These are phyloP conservation scores for Nemania sp. DNA, from an alignment of 2,329 filamentous ascomycete genomes.

Conservation along the genomic window DNA sequence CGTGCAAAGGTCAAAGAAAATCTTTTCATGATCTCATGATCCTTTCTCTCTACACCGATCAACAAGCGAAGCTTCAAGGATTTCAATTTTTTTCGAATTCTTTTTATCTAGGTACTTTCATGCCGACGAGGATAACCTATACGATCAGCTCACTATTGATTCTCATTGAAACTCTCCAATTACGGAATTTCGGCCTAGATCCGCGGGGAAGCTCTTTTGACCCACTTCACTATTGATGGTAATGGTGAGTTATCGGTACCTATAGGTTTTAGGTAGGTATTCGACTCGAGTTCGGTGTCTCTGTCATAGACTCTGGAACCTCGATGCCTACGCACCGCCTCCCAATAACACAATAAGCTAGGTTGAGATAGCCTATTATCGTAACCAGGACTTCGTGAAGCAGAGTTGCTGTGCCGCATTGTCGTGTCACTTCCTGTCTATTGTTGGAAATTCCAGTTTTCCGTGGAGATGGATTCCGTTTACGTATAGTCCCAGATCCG, in stretches of 20 bases:
- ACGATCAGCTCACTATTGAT: constrained; percentile 8
- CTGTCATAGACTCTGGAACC: not conserved
- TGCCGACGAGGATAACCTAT: not conserved
- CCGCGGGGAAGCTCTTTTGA: constrained; percentile 19
- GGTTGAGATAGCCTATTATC: not conserved
- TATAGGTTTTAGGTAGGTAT: not conserved
- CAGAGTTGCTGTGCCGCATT: constrained; percentile 24
- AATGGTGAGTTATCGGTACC: constrained; percentile 4
- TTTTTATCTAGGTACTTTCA: not conserved
- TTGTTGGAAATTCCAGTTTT: constrained; percentile 36
- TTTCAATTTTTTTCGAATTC: constrained; percentile 8
- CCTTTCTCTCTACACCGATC: not conserved
- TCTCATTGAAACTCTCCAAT: constrained; percentile 22
- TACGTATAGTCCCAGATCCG: constrained; percentile 22
- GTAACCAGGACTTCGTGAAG: constrained; percentile 9
- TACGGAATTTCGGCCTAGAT: constrained; percentile 28
- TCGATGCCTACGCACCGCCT: not conserved
- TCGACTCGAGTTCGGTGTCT: not conserved
- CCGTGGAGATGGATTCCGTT: constrained; percentile 1
- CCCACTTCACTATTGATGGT: constrained; percentile 26
- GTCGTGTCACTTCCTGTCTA: constrained; percentile 8
- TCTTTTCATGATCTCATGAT: constrained; percentile 26
- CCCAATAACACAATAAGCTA: not conserved
- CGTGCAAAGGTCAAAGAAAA: not conserved
- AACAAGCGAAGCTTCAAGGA: not conserved